Evolutionary conservation across 225 moss, liverwort and hornwort species (phyloP), one percentile per base, ranked within the genome.

Genomic region (Anthoceros angustus): DNA sequence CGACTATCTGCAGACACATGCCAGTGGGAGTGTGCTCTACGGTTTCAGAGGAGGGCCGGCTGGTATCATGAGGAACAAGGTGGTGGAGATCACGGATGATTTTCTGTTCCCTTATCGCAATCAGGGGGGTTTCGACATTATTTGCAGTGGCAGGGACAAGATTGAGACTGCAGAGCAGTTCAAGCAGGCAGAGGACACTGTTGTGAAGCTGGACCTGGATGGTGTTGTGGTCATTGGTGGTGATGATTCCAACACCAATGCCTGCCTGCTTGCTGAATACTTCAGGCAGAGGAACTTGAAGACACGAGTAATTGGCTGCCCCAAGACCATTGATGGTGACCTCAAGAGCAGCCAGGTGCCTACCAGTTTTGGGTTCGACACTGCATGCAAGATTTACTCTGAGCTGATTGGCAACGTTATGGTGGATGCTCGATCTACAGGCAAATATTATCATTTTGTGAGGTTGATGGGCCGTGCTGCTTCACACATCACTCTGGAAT

Each of bases 321-420:
- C 92, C 23, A 93, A 93, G 46, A 93, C 92, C 0, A 93, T 93
- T 43, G 92, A 93, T 67, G 92, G 92, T 20, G 92, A 93, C 46
- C 77, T 93, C 68, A 93, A 93, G 63, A 80, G 85, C 67, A 80
- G 77, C 71, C 78, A 89, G 64, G 92, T 93, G 24, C 92, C 89
- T 8, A 93, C 81, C 41, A 89, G 89, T 72, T 93, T 93, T 68
- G 92, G 92, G 24, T 93, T 93, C 48, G 92, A 93, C 73, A 93
- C 92, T 24, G 92, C 92, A 5, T 93, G 92, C 75, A 93, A 89
- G 83, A 89, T 93, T 42, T 93, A 87, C 62, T 69, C 89, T 7
- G 92, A 93, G 78, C 86, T 93, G 92, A 93, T 93, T 41, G 89
- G 92, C 45, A 93, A 93, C 72, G 86, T 93, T 32, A 93, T 93